phyloP scores from a whole-genome alignment of 2,329 filamentous ascomycete genomes.

The Paraphaeosphaeria sporulosa region DNA sequence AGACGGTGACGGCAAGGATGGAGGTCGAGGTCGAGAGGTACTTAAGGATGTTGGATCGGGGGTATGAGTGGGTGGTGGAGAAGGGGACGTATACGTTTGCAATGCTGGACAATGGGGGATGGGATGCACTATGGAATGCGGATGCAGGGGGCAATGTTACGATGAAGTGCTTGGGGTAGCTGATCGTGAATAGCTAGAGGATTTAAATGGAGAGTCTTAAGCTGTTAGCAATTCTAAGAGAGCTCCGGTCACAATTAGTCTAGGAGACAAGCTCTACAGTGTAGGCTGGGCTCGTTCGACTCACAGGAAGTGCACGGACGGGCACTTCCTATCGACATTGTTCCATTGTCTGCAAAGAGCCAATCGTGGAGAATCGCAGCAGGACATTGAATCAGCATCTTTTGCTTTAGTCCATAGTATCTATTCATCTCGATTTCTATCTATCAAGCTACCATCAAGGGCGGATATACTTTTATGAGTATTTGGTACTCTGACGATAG shows the following conservation, averaged over 20 bases:
- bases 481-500: too few species aligned
- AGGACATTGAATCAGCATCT: too few species aligned
- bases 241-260: neutral
- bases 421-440: too few species aligned
- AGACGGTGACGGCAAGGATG: conserved; percentile 42
- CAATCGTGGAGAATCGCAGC: too few species aligned
- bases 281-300: too few species aligned
- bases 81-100: conserved; percentile 54
- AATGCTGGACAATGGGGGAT: conserved; percentile 52
- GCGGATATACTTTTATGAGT: too few species aligned
- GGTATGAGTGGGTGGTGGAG: conserved; percentile 55
- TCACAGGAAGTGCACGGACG: too few species aligned
- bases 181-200: neutral
- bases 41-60: conserved; percentile 53
- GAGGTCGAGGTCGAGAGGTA: conserved; percentile 54
- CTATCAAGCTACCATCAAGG: too few species aligned
- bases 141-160: conserved; percentile 50
- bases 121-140: conserved; percentile 29
- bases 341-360: too few species aligned
- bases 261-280: too few species aligned
- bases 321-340: too few species aligned
- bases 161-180: conserved; percentile 39
- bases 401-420: too few species aligned
- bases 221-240: neutral
- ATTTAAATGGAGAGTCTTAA: neutral